Percentiles rank a stretch among this genome's conserved stretches.
phyloP scores from a whole-genome alignment of 1,139 yeast genomes.

The Candida glucosophila region DNA sequence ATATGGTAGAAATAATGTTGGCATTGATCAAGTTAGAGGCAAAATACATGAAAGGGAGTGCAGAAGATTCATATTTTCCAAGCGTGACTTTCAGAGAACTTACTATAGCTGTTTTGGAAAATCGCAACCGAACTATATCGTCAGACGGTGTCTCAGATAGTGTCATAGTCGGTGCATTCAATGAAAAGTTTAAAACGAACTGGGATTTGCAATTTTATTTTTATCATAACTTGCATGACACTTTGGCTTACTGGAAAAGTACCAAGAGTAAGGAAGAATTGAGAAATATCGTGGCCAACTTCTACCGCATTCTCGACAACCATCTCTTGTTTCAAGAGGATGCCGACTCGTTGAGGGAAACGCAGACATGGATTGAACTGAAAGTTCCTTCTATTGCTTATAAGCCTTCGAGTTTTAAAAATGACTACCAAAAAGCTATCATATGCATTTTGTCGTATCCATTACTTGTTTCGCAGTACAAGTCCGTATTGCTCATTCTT shows the following conservation, averaged over 20 bases:
- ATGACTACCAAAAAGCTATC: slow-evolving; percentile 66
- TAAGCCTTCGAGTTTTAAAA: slow-evolving; percentile 50
- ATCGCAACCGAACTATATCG: slow-evolving; percentile 28
- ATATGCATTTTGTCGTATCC: slow-evolving; percentile 43
- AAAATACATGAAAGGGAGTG: slow-evolving; percentile 39
- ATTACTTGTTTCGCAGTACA: slow-evolving; percentile 53
- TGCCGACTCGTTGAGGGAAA: slow-evolving; percentile 23
- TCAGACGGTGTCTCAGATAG: slow-evolving; percentile 44
- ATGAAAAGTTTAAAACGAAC: slow-evolving; percentile 40
- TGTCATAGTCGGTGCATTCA: slow-evolving; percentile 52
- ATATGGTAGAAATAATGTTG: slow-evolving; percentile 54
- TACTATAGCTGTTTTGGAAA: slow-evolving; percentile 34
- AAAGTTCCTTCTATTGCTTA: slow-evolving; percentile 48
- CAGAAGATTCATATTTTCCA: slow-evolving; percentile 53
- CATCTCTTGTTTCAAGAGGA: slow-evolving; percentile 16
- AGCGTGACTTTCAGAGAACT: slow-evolving; percentile 42
- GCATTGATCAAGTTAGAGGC: slow-evolving; percentile 58
- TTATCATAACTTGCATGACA: slow-evolving; percentile 23
- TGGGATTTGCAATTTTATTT: slow-evolving; percentile 68
- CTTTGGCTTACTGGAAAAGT: slow-evolving; percentile 14
- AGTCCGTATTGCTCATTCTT: slow-evolving; percentile 56
- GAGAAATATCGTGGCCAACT: slow-evolving; percentile 27
- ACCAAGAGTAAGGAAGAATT: slow-evolving; percentile 11
- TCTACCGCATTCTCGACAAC: slow-evolving; percentile 27
- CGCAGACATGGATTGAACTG: slow-evolving; percentile 20